Evolutionary conservation across 805 yeast genomes (phyloP).

Genomic region (Debaryomyces hansenii): DNA sequence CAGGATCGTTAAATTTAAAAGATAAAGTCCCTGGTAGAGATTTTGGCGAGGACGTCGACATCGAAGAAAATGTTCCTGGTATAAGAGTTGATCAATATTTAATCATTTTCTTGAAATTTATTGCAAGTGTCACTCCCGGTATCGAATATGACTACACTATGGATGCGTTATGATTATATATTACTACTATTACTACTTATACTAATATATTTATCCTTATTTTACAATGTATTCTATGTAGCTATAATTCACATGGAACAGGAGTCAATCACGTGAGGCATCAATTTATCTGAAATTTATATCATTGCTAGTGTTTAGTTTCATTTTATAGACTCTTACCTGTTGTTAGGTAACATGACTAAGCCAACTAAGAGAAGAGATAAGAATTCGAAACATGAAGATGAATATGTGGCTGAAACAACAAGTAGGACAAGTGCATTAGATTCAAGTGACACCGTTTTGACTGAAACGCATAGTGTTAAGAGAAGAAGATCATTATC

Average conservation of each 20-base stretch:
- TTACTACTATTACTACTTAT: background rate
- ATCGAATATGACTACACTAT: slow-evolving; percentile 98
- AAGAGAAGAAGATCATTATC: too few species aligned
- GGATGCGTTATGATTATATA: slow-evolving; percentile 67
- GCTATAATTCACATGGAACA: too few species aligned
- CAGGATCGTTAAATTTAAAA: slow-evolving; percentile 50
- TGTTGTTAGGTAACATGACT: background rate
- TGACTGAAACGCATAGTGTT: background rate
- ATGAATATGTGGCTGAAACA: background rate
- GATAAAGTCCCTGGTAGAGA: slow-evolving; percentile 22
- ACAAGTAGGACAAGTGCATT: background rate
- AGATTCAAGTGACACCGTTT: background rate
- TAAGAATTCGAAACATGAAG: background rate
- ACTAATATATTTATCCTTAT: too few species aligned
- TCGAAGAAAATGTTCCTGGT: slow-evolving; percentile 25
- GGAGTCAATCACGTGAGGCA: too few species aligned
- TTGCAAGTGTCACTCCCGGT: slow-evolving; percentile 96
- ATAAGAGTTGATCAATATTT: slow-evolving; percentile 90
- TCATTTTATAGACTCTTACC: background rate
- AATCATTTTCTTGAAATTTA: slow-evolving; percentile 86
- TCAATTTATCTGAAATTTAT: too few species aligned
- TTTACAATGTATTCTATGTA: too few species aligned
- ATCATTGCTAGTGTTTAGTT: too few species aligned
- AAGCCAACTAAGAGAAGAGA: background rate
- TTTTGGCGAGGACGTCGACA: slow-evolving; percentile 22